Evolutionary conservation across 106 monocot genomes (phyloP).

Genomic region (Phalaenopsis aphrodite): DNA sequence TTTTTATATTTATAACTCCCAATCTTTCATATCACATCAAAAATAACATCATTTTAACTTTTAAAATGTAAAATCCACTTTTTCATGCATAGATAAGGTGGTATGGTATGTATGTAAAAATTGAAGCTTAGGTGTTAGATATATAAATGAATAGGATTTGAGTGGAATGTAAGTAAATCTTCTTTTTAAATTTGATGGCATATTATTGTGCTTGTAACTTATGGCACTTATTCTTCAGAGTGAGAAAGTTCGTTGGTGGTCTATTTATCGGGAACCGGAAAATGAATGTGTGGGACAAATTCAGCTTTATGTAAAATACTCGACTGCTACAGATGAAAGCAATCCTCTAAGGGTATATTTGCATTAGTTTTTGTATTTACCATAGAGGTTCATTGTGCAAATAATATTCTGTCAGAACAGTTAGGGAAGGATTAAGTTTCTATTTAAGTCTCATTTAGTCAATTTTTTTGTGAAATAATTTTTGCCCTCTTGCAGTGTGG

Average conservation of each 20-base stretch:
- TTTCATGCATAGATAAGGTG: no score
- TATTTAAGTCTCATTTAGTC: not conserved
- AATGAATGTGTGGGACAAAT: constrained; percentile 83
- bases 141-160: no score
- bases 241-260: constrained; percentile 87
- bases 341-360: constrained; percentile 40
- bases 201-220: not conserved
- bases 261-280: constrained; percentile 77
- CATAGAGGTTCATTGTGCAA: not conserved
- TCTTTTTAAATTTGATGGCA: not conserved
- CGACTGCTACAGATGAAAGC: constrained; percentile 59
- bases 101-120: no score
- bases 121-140: no score
- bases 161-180: no score
- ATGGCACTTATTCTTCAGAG: constrained; percentile 27
- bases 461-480: not conserved
- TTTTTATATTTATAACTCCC: no score
- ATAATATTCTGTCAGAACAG: not conserved
- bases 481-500: constrained; percentile 51
- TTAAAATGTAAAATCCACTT: no score
- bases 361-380: not conserved
- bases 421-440: not conserved
- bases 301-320: constrained; percentile 66
- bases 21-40: no score
- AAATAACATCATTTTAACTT: no score